phyloP scores from a whole-genome alignment of 306 rosid species.

The Cicer judaicum region DNA sequence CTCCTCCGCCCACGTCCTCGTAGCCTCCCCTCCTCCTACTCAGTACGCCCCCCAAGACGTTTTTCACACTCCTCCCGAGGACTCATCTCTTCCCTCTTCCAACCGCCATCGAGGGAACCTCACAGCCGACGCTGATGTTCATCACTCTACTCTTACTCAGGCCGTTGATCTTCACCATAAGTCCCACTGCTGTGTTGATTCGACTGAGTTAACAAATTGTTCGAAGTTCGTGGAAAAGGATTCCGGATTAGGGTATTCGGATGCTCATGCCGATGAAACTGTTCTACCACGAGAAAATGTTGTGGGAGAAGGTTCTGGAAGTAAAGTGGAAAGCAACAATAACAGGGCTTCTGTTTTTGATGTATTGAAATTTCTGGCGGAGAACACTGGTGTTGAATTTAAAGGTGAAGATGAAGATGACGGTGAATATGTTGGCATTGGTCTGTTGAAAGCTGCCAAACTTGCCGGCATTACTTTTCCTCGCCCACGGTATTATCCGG shows the following conservation, averaged over 20 bases:
- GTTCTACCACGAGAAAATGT: background rate
- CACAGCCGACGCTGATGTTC: background rate
- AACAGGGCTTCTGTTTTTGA: background rate
- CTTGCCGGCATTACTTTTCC: constrained; percentile 51
- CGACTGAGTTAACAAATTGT: background rate
- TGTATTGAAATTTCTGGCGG: constrained; percentile 39
- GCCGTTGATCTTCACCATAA: background rate
- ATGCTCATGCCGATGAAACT: background rate
- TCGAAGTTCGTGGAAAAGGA: constrained; percentile 36
- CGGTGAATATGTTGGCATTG: background rate
- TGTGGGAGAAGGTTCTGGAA: background rate
- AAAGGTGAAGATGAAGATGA: background rate
- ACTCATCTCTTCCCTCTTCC: constrained; percentile 32
- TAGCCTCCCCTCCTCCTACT: constrained; percentile 49
- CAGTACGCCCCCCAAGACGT: constrained; percentile 45
- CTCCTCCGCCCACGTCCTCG: constrained; percentile 10
- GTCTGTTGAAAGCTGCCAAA: constrained; percentile 36
- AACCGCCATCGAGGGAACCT: background rate
- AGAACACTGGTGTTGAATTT: background rate
- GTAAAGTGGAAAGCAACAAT: background rate
- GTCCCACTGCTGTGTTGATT: constrained; percentile 6
- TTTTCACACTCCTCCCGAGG: constrained; percentile 64
- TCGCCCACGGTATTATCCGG: constrained; percentile 46
- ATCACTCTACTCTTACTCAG: background rate
- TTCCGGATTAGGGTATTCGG: constrained; percentile 48